Evolutionary conservation across 140 eudicot species (phyloP), one percentile per base, ranked within the genome.

Genomic region (Ambrosia hybrid): DNA sequence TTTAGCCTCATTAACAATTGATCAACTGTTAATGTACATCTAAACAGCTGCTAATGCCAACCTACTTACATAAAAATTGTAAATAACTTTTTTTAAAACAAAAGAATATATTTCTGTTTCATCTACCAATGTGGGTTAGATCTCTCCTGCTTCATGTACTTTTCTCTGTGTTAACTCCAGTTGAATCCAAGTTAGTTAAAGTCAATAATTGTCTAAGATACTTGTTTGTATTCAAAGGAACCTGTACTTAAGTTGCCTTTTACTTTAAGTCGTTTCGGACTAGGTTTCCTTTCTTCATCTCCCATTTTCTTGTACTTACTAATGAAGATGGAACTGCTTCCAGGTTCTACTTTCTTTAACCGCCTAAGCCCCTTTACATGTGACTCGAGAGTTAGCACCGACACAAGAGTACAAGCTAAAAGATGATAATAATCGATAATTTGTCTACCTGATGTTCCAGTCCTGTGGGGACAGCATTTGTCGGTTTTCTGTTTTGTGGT

Each of bases 381-480:
- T 48, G 53, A 48, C 53, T 48, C 53, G 53, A 48, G 53, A 48
- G 53, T 48, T 48, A 48, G 53, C n/a, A 48, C 53, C 53, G 53
- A 48, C 53, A 48, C 53, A 11, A 9, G 12, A 8, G 2, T 8
- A 46, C 8, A 48, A 48, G 10, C 53, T 48, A 48, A 48, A 48
- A 48, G 3, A 51, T 51, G 4, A 51, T 51, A 21, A 11, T 13
- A 51, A 13, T 51, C 57, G 15, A 51, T 51, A 6, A 51, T 51
- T 51, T 51, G 57, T 51, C 57, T 51, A 51, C 57, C 57, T 51
- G 57, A 51, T 51, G 57, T 51, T 51, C 57, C 57, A 13, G 16
- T 51, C 15, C 12, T 13, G 17, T 11, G 13, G 57, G 15, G 16
- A 51, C 57, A 51, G 57, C 12, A 51, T 51, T 51, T 51, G 17